Percentiles rank a stretch among this genome's conserved stretches.
Conservation (phyloP, 1,139 yeast species). For the Pichia sp. region DNA sequence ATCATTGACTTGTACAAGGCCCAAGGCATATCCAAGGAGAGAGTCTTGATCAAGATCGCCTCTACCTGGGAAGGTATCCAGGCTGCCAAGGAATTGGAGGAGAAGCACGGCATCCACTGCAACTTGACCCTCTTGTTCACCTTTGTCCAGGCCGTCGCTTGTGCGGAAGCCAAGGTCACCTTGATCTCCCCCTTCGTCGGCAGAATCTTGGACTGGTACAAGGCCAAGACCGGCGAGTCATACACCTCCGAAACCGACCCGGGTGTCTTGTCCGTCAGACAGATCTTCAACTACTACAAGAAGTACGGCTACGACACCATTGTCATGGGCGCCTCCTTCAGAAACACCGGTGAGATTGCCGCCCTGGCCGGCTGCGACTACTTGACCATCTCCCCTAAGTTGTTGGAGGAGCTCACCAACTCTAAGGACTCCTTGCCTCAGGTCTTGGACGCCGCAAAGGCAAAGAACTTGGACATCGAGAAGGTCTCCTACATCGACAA, state of each 20-base stretch:
- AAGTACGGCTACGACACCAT: constrained; percentile 93
- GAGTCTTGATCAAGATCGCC: constrained; percentile 93
- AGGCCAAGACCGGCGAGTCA: constrained; percentile 86
- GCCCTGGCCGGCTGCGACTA: constrained; percentile 97
- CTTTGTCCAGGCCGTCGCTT: constrained; percentile 95
- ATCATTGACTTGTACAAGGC: constrained; percentile 80
- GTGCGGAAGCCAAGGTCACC: constrained; percentile 96
- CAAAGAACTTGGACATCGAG: constrained; percentile 48
- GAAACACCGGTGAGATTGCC: constrained; percentile 94
- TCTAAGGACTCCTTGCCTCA: constrained; percentile 76
- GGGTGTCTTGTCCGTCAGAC: constrained; percentile 88
- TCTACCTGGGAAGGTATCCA: constrained; percentile 99
- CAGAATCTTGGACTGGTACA: constrained; percentile 98
- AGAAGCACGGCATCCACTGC: constrained; percentile 86
- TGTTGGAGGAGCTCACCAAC: constrained; percentile 83
- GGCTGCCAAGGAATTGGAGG: constrained; percentile 94
- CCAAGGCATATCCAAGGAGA: constrained; percentile 79
- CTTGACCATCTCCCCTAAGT: constrained; percentile 91
- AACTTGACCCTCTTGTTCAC: constrained; percentile 95
- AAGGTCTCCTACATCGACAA: constrained; percentile 80
- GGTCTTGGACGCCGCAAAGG: constrained; percentile 61
- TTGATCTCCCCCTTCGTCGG: constrained; percentile 98
- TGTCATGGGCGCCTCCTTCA: constrained; percentile 99
- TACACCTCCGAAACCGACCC: constrained; percentile 85
- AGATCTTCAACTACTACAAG: constrained; percentile 95